phyloP scores from a whole-genome alignment of 2,329 filamentous ascomycete genomes.

The Penicillium sp. region DNA sequence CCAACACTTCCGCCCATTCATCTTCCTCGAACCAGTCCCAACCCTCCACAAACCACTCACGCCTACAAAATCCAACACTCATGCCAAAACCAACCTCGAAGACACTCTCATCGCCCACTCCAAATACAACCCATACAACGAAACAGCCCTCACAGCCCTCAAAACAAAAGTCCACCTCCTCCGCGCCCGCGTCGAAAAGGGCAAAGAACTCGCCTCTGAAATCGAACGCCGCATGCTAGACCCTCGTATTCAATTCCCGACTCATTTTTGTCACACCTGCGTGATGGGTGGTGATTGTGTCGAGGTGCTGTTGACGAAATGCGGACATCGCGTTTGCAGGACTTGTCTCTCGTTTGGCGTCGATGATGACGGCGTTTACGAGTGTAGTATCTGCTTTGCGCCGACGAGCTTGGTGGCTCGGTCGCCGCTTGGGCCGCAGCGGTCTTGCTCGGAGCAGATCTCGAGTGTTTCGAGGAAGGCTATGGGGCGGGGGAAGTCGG shows the following conservation, averaged over 20 bases:
- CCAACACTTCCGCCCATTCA: constrained; percentile 20
- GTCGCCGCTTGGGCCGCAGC: constrained; percentile 6
- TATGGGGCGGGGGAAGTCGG: background rate
- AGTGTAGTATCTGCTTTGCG: constrained; percentile 28
- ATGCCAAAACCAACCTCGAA: background rate
- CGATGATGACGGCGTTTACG: constrained; percentile 18
- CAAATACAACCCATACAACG: constrained; percentile 10
- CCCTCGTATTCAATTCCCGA: constrained; percentile 15
- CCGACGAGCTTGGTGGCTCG: constrained; percentile 16
- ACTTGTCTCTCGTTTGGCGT: constrained; percentile 24
- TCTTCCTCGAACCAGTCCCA: constrained; percentile 24
- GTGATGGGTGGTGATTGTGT: constrained; percentile 17
- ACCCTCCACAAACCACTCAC: constrained; percentile 12
- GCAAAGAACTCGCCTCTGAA: constrained; percentile 27
- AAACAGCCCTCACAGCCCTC: background rate
- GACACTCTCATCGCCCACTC: background rate
- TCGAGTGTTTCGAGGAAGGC: constrained; percentile 1
- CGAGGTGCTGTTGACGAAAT: constrained; percentile 25
- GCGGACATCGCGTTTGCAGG: constrained; percentile 26
- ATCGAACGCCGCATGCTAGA: constrained; percentile 26
- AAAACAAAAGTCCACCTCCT: constrained; percentile 16
- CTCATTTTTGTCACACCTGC: constrained; percentile 31
- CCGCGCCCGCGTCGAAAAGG: constrained; percentile 28
- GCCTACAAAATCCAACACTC: background rate
- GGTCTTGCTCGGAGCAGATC: constrained; percentile 10